Evolutionary conservation across 2,329 filamentous ascomycete species (phyloP), one percentile per base, ranked within the genome.

Genomic region (Cytospora chrysosperma): DNA sequence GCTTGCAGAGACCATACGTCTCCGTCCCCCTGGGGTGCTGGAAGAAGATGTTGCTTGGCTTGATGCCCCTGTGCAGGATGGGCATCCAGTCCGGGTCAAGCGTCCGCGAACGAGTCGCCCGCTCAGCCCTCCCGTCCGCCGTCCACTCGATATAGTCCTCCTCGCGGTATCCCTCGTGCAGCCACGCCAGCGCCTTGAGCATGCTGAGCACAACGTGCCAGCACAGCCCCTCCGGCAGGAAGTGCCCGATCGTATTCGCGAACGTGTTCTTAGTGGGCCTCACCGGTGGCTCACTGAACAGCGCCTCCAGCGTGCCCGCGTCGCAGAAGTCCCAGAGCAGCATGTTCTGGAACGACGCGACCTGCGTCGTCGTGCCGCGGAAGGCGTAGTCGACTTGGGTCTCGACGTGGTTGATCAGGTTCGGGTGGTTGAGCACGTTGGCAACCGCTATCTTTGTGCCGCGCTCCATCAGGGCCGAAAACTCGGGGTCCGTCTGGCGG

Each of bases 151-250:
- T 1, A 43, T 71, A 58, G 24, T 65, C 64, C 30, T 68, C 66
- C 15, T 74, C 67, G 5, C 71, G 70, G 59, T 73, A 71, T 19
- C 83, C 83, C 52, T 83, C 77, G 69, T 86, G 84, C 24, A 86
- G 72, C 75, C 80, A 85, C 32, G 79, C 71, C 47, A 85, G 74
- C 2, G 81, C 82, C n/a, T 75, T 75, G 17, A 81, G 71, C 54
- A 85, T 70, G 9, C 78, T 80, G 13, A 75, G 70, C 15, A 82
- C 74, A 10, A 86, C 82, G 68, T 86, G 83, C 83, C 83, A 86
- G 66, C 82, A 82, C 15, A 86, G 73, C 2, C 76, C 75, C 67
- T 86, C 83, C 0, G 82, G 82, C 15, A 84, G 69, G 66, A 81
- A 81, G 15, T 69, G 71, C 27, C 40, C 40, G 40, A 60, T 53